These are phyloP conservation scores for Tolypocladium tundrense DNA, from an alignment of 2,329 filamentous ascomycete genomes.

Conservation along the genomic window DNA sequence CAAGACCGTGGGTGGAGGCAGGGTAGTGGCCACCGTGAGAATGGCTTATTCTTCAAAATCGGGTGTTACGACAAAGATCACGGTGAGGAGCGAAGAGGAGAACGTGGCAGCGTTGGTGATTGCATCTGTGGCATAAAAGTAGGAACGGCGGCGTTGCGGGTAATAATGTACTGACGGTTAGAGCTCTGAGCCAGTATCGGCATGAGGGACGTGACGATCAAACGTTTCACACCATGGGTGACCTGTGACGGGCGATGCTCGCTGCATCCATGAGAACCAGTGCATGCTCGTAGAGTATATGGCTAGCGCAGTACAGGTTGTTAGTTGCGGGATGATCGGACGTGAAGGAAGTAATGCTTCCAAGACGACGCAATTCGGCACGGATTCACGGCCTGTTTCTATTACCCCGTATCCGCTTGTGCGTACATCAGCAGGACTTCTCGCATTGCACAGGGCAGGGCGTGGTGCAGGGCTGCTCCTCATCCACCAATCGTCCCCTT, in stretches of 20 bases:
- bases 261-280: background rate
- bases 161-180: constrained; percentile 23
- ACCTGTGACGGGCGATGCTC: background rate
- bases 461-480: background rate
- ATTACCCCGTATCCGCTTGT: background rate
- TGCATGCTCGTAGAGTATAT: background rate
- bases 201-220: background rate
- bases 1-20: constrained; percentile 85
- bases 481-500: background rate
- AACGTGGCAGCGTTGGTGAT: constrained; percentile 78
- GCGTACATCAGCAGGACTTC: background rate
- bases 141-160: constrained; percentile 23
- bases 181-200: constrained; percentile 5
- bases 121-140: constrained; percentile 64
- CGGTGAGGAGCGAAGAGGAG: constrained; percentile 84
- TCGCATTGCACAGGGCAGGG: background rate
- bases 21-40: constrained; percentile 75
- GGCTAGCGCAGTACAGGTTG: background rate
- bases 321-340: background rate
- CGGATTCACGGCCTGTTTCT: background rate
- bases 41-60: constrained; percentile 93
- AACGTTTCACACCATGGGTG: background rate
- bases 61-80: constrained; percentile 93
- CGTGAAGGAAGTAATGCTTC: background rate
- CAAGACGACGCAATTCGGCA: background rate